Percentiles rank a stretch among this genome's conserved stretches.
Evolutionary conservation across 2,329 filamentous ascomycete species (phyloP).

Genomic region (Tolypocladium inflatum): DNA sequence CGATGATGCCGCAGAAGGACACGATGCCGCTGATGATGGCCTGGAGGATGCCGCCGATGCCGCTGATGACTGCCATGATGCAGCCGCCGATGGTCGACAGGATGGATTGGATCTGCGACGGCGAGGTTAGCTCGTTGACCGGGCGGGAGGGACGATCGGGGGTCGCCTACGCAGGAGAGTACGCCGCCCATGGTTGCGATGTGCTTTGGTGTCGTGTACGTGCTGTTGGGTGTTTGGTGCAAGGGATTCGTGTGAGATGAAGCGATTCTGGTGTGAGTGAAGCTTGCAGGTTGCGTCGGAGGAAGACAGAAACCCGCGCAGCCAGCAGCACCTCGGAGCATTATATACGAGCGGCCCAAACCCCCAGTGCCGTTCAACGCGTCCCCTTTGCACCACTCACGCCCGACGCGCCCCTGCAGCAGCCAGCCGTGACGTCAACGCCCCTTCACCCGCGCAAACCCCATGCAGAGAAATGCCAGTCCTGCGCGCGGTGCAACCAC

Average conservation of each 20-base stretch:
- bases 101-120: slow-evolving; percentile 42
- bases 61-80: slow-evolving; percentile 60
- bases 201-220: slow-evolving; percentile 2
- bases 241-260: neutral
- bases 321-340: neutral
- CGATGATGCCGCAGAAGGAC: slow-evolving; percentile 54
- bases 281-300: neutral
- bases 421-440: neutral
- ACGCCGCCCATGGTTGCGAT: slow-evolving; percentile 62
- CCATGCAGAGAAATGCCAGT: neutral
- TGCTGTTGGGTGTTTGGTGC: neutral
- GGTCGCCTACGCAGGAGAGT: slow-evolving; percentile 65
- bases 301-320: neutral
- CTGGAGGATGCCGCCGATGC: slow-evolving; percentile 53
- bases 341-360: neutral
- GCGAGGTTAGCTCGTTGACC: slow-evolving; percentile 7
- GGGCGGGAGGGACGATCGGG: neutral
- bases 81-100: slow-evolving; percentile 56
- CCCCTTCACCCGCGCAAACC: neutral
- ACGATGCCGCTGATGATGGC: slow-evolving; percentile 61
- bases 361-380: no score
- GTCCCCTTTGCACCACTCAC: neutral
- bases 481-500: neutral
- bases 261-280: neutral
- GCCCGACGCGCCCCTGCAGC: neutral